Evolutionary conservation across 2,329 filamentous ascomycete species (phyloP).

Genomic region (Catunica adiposa): DNA sequence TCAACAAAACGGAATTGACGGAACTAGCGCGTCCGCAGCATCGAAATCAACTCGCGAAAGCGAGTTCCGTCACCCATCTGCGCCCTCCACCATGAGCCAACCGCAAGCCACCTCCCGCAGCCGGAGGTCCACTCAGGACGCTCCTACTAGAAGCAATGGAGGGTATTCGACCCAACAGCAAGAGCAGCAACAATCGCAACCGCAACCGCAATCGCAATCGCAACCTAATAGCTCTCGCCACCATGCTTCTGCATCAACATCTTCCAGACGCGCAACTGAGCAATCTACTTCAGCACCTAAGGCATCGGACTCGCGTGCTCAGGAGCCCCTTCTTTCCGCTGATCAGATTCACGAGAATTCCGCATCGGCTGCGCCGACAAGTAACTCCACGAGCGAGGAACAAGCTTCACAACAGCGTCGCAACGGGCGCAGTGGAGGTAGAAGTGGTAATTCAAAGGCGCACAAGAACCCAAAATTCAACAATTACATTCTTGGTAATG

Average conservation of each 20-base stretch:
- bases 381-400: constrained; percentile 26
- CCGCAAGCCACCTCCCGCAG: constrained; percentile 15
- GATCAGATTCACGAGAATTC: constrained; percentile 20
- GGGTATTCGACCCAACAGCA: constrained; percentile 6
- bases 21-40: constrained; percentile 10
- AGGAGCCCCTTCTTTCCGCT: constrained; percentile 11
- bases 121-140: constrained; percentile 21
- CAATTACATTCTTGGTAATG: constrained; percentile 89
- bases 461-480: constrained; percentile 77
- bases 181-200: background rate
- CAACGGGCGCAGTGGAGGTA: constrained; percentile 10
- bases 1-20: constrained; percentile 21
- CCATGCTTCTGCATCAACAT: background rate
- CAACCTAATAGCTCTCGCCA: constrained; percentile 8
- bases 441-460: constrained; percentile 21
- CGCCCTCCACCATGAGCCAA: constrained; percentile 17
- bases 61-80: constrained; percentile 5
- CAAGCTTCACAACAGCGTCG: constrained; percentile 24
- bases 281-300: constrained; percentile 13
- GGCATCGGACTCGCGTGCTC: constrained; percentile 18
- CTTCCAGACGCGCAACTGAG: background rate
- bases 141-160: constrained; percentile 24
- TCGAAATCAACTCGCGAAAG: constrained; percentile 6
- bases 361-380: constrained; percentile 30
- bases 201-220: constrained; percentile 1